Conservation (phyloP, 2,329 filamentous ascomycete genomes). For the Paecilomyces sp. region DNA sequence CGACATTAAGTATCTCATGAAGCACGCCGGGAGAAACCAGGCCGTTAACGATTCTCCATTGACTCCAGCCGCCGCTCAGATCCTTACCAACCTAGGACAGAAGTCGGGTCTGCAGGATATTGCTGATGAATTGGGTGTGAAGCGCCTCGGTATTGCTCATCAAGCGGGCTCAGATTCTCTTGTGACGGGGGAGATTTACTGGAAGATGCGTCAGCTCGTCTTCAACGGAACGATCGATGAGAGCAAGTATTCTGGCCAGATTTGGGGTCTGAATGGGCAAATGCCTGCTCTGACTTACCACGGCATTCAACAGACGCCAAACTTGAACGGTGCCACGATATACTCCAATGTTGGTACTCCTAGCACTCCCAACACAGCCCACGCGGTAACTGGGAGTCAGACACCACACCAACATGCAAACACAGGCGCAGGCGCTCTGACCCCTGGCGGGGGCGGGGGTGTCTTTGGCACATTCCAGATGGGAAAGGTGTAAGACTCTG, state of each 20-base stretch:
- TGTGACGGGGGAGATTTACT: constrained; percentile 90
- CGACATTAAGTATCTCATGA: constrained; percentile 96
- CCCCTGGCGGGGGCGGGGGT: constrained; percentile 67
- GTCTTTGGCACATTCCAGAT: constrained; percentile 64
- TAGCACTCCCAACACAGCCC: constrained; percentile 60
- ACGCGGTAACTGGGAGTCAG: constrained; percentile 42
- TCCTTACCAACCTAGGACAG: constrained; percentile 76
- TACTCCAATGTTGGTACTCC: constrained; percentile 47
- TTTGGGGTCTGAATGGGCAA: constrained; percentile 82
- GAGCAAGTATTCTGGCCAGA: constrained; percentile 74
- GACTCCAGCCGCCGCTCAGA: constrained; percentile 60
- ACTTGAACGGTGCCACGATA: constrained; percentile 48
- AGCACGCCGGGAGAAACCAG: constrained; percentile 69
- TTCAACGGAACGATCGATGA: constrained; percentile 76
- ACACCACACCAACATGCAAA: constrained; percentile 47
- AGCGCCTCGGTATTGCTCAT: constrained; percentile 79
- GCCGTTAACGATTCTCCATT: constrained; percentile 56
- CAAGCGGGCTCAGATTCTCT: constrained; percentile 91
- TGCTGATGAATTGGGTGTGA: constrained; percentile 85
- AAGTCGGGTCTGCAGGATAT: constrained; percentile 92
- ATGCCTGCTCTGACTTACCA: constrained; percentile 47
- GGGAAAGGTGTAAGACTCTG: constrained; percentile 19
- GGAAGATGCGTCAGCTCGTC: constrained; percentile 81
- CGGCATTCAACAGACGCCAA: constrained; percentile 43
- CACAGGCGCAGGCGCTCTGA: constrained; percentile 61